Percentiles rank a stretch among this genome's conserved stretches.
Conservation (phyloP, 805 yeast genomes). For the Nakazawaea laoshanensis region DNA sequence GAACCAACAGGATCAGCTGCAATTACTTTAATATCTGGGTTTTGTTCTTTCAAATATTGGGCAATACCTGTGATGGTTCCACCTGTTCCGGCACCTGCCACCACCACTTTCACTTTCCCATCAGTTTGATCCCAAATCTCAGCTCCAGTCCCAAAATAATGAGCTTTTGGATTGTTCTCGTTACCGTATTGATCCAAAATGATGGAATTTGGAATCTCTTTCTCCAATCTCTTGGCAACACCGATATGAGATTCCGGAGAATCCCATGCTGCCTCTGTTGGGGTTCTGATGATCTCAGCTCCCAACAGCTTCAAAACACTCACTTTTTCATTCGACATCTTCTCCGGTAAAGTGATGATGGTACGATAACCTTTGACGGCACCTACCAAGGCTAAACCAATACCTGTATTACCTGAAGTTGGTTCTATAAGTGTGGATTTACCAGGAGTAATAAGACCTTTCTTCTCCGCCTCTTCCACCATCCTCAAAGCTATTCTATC, state of each 20-base stretch:
- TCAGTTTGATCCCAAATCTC: conserved; percentile 79
- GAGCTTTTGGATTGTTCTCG: conserved; percentile 75
- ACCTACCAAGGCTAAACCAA: conserved; percentile 80
- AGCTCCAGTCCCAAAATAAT: conserved; percentile 74
- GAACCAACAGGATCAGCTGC: conserved; percentile 90
- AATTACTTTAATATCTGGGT: conserved; percentile 49
- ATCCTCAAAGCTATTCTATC: conserved; percentile 82
- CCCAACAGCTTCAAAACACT: conserved; percentile 83
- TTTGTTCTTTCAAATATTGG: conserved; percentile 63
- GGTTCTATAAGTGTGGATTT: conserved; percentile 73
- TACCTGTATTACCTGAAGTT: conserved; percentile 88
- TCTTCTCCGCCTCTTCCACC: conserved; percentile 78
- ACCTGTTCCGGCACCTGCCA: conserved; percentile 94
- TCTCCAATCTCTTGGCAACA: conserved; percentile 71
- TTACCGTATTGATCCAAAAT: conserved; percentile 80
- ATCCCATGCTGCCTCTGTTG: conserved; percentile 90
- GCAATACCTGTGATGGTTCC: conserved; percentile 86
- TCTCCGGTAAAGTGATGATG: conserved; percentile 82
- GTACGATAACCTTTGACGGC: conserved; percentile 84
- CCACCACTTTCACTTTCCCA: conserved; percentile 62
- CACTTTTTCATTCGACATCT: conserved; percentile 87
- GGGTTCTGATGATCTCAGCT: conserved; percentile 86
- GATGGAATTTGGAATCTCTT: conserved; percentile 78
- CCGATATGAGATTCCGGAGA: conserved; percentile 89
- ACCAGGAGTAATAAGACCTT: conserved; percentile 78